Conservation (phyloP, 352 stramenopile species). For the Pythium apleroticum region DNA sequence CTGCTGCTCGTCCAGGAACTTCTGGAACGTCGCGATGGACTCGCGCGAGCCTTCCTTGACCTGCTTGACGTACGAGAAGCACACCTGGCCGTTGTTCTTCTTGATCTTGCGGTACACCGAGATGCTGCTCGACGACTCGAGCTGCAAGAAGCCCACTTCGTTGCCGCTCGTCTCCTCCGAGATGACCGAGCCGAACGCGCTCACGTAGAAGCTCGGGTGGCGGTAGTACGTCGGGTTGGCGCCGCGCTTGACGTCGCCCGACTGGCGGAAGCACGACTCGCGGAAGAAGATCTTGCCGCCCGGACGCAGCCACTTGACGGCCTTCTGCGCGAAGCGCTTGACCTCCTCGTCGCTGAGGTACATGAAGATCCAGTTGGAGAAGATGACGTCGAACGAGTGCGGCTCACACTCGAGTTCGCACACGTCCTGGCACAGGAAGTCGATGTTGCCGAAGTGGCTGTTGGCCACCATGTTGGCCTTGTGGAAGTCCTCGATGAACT, state of each 20-base stretch:
- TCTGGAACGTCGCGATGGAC: constrained; percentile 38
- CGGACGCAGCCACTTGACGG: constrained; percentile 30
- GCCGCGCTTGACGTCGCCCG: constrained; percentile 19
- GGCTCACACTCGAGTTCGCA: constrained; percentile 53
- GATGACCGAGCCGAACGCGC: constrained; percentile 31
- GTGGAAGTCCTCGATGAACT: constrained; percentile 36
- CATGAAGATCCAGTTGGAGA: constrained; percentile 44
- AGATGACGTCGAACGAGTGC: constrained; percentile 45
- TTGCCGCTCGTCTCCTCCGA: constrained; percentile 32
- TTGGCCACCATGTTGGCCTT: constrained; percentile 23
- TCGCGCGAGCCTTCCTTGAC: constrained; percentile 41
- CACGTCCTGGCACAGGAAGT: constrained; percentile 69
- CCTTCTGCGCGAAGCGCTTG: constrained; percentile 29
- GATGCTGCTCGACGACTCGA: constrained; percentile 70
- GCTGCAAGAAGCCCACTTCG: constrained; percentile 32
- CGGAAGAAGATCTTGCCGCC: constrained; percentile 36
- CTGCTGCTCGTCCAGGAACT: constrained; percentile 41
- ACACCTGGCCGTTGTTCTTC: constrained; percentile 41
- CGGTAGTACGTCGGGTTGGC: constrained; percentile 43
- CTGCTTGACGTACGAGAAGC: constrained; percentile 36
- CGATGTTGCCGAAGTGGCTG: constrained; percentile 59
- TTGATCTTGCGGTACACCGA: constrained; percentile 35
- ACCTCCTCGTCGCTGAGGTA: constrained; percentile 32
- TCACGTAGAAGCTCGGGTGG: constrained; percentile 44
- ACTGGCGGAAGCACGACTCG: constrained; percentile 38